Evolutionary conservation across 177 flowering plant genomes (phyloP).

Genomic region (Vitis hybrid): DNA sequence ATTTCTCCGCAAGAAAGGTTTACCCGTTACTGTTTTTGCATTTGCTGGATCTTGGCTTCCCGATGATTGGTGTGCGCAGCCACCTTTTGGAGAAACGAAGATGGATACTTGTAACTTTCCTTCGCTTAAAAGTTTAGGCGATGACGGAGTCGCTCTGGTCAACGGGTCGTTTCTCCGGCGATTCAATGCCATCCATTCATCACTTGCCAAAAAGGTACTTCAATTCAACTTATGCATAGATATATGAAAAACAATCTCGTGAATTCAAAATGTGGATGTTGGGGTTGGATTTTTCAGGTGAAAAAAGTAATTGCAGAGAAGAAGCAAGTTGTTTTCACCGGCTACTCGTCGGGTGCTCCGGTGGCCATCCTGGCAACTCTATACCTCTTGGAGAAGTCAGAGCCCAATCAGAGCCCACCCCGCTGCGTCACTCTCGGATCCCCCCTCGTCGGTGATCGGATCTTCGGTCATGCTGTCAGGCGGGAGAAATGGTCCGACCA

Average conservation of each 20-base stretch:
- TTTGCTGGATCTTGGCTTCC: constrained; percentile 52
- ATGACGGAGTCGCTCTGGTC: constrained; percentile 38
- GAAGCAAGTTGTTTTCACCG: constrained; percentile 65
- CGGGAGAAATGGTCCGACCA: constrained; percentile 67
- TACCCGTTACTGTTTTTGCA: constrained; percentile 29
- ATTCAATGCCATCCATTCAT: constrained; percentile 30
- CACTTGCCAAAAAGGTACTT: constrained; percentile 42
- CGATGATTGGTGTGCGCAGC: constrained; percentile 37
- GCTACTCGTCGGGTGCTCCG: constrained; percentile 81
- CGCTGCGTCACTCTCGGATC: constrained; percentile 79
- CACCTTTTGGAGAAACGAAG: constrained; percentile 38
- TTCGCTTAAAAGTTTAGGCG: constrained; percentile 45
- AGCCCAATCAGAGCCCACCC: constrained; percentile 13
- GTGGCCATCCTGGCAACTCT: constrained; percentile 60
- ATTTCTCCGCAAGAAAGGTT: constrained; percentile 22
- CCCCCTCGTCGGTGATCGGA: constrained; percentile 58
- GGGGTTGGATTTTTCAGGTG: constrained; percentile 41
- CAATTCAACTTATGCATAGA: background rate
- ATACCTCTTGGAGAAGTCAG: constrained; percentile 52
- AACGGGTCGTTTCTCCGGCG: constrained; percentile 49
- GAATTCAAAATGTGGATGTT: too few species aligned
- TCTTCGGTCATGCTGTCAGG: constrained; percentile 57
- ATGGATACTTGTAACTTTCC: constrained; percentile 38
- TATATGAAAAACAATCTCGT: too few species aligned
- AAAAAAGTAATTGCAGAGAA: constrained; percentile 31